phyloP scores from a whole-genome alignment of 116 monocot genomes.

The Papilionanthe hybrid region DNA sequence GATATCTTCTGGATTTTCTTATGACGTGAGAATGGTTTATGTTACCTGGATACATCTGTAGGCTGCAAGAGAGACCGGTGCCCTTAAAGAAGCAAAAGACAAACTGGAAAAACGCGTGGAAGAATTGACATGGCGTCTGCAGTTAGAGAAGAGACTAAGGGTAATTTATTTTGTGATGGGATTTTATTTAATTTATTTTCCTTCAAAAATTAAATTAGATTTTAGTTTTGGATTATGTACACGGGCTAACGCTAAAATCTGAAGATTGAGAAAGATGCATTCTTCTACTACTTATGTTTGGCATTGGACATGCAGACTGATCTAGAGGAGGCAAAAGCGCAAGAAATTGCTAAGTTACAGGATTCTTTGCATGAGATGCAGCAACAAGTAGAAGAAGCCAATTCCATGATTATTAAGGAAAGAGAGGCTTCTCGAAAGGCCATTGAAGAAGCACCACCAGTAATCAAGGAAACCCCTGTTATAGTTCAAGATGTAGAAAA shows the following conservation, averaged over 20 bases:
- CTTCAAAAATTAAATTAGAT: background rate
- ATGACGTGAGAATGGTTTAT: background rate
- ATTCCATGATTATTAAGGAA: slow-evolving; percentile 39
- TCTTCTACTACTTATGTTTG: background rate
- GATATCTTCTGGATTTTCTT: background rate
- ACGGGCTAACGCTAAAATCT: background rate
- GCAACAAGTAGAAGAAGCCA: slow-evolving; percentile 45
- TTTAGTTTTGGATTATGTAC: background rate
- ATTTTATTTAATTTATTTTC: slow-evolving; percentile 5
- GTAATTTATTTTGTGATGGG: slow-evolving; percentile 21
- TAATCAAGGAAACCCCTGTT: slow-evolving; percentile 47
- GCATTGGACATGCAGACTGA: slow-evolving; percentile 35
- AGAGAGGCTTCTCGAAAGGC: slow-evolving; percentile 56
- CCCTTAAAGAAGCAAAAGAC: slow-evolving; percentile 69
- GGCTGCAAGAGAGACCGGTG: slow-evolving; percentile 68
- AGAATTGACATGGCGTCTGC: slow-evolving; percentile 48
- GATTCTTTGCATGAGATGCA: slow-evolving; percentile 40
- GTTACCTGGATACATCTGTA: slow-evolving; percentile 14
- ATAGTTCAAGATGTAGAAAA: slow-evolving; percentile 80
- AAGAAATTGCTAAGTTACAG: slow-evolving; percentile 37
- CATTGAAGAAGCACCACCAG: slow-evolving; percentile 57
- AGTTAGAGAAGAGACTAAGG: slow-evolving; percentile 52
- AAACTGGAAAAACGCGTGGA: slow-evolving; percentile 71
- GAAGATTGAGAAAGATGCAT: background rate
- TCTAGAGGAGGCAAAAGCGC: slow-evolving; percentile 46